Percentiles rank a stretch among this genome's conserved stretches.
Conservation (phyloP, 2,329 filamentous ascomycete species). For the Pseudocercospora vitis region DNA sequence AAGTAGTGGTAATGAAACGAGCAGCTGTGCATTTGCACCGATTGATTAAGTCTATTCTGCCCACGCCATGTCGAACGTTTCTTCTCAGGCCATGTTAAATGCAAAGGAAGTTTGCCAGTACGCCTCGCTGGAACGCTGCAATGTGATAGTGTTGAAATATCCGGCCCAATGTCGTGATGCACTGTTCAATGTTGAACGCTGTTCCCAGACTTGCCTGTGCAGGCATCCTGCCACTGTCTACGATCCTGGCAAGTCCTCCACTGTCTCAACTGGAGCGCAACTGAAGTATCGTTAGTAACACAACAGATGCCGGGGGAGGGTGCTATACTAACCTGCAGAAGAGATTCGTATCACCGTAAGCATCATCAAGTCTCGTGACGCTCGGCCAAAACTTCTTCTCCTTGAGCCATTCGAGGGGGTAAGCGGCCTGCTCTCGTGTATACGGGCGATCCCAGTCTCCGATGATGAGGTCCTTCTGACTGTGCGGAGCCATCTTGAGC, state of each 20-base stretch:
- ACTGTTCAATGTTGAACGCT: neutral
- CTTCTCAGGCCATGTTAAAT: conserved; percentile 11
- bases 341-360: conserved; percentile 86
- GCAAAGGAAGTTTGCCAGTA: conserved; percentile 11
- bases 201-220: neutral
- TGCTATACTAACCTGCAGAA: conserved; percentile 68
- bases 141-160: conserved; percentile 24
- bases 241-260: conserved; percentile 35
- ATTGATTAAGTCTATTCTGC: too few species aligned
- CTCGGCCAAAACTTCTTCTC: conserved; percentile 99
- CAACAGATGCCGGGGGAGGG: neutral
- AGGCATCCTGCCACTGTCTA: conserved; percentile 2
- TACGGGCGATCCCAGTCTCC: conserved; percentile 83
- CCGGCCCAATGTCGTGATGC: neutral
- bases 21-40: too few species aligned
- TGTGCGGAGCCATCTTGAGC: conserved; percentile 85
- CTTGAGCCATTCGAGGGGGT: conserved; percentile 75
- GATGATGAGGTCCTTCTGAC: conserved; percentile 73
- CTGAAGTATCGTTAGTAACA: conserved; percentile 21
- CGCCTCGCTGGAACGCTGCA: conserved; percentile 32
- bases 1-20: too few species aligned
- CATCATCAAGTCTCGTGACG: conserved; percentile 82
- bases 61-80: conserved; percentile 12
- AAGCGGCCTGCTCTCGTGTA: conserved; percentile 77
- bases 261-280: conserved; percentile 75